Evolutionary conservation across 1,139 yeast genomes (phyloP).

Genomic region (Scheffersomyces quercinus): DNA sequence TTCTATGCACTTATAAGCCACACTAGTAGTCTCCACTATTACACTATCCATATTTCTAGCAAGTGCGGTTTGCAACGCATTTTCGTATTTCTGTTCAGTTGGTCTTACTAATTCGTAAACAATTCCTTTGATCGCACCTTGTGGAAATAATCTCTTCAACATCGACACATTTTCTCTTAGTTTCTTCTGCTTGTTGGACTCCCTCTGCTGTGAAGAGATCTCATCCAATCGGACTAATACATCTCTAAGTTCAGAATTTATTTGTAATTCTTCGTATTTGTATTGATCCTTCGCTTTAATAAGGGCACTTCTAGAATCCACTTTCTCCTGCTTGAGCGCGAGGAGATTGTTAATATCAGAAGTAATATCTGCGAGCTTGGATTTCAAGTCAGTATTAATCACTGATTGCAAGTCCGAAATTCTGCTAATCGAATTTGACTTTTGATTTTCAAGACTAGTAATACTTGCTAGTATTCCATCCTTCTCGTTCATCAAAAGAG

Average conservation of each 20-base stretch:
- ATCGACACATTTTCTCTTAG: slow-evolving; percentile 71
- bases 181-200: slow-evolving; percentile 65
- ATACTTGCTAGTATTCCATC: slow-evolving; percentile 42
- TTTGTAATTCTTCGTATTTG: slow-evolving; percentile 49
- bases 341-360: slow-evolving; percentile 34
- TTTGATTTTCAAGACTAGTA: slow-evolving; percentile 44
- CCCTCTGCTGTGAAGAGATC: slow-evolving; percentile 72
- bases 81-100: slow-evolving; percentile 68
- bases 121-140: slow-evolving; percentile 71
- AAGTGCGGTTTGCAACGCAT: slow-evolving; percentile 75
- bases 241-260: slow-evolving; percentile 66
- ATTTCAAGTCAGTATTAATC: slow-evolving; percentile 32
- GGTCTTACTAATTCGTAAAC: slow-evolving; percentile 83
- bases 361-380: slow-evolving; percentile 34
- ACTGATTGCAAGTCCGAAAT: slow-evolving; percentile 33
- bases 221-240: slow-evolving; percentile 67
- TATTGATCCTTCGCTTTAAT: slow-evolving; percentile 48
- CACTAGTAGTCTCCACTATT: slow-evolving; percentile 71
- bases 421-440: slow-evolving; percentile 40
- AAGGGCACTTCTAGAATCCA: slow-evolving; percentile 40
- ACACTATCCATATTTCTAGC: slow-evolving; percentile 83
- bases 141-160: slow-evolving; percentile 68
- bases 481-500: slow-evolving; percentile 45
- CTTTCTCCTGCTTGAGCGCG: slow-evolving; percentile 41
- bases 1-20: slow-evolving; percentile 82